These are phyloP conservation scores for Pseudopediastrum boryanum DNA, from an alignment of 139 green algal genomes.

Conservation along the genomic window DNA sequence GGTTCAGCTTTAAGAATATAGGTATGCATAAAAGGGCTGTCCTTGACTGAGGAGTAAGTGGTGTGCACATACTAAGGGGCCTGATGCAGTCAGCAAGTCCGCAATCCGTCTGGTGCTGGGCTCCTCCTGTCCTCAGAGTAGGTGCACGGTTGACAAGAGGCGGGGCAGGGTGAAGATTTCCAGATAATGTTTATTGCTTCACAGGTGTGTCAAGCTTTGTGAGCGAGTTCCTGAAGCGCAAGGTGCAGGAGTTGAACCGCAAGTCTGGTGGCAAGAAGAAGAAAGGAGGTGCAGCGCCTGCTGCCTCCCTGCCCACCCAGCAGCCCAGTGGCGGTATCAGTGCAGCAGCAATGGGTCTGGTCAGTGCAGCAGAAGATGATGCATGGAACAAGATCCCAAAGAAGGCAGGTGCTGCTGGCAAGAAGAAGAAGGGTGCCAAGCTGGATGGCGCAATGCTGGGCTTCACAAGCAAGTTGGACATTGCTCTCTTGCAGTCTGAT, in stretches of 20 bases:
- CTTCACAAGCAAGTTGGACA: too few relatives aligned
- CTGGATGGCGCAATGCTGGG: conserved; percentile 10
- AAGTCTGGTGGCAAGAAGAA: conserved; percentile 41
- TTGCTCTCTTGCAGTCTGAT: too few relatives aligned
- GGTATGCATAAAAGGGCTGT: too few relatives aligned
- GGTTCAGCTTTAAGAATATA: too few relatives aligned
- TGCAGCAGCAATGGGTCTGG: conserved; percentile 14
- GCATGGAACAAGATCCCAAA: conserved; percentile 38
- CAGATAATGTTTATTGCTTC: too few relatives aligned
- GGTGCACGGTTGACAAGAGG: too few relatives aligned
- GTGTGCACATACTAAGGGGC: too few relatives aligned
- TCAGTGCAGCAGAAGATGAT: not conserved
- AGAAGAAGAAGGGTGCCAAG: conserved; percentile 35
- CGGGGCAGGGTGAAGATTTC: too few relatives aligned
- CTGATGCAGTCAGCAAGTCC: too few relatives aligned
- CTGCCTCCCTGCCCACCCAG: not conserved
- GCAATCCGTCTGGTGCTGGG: too few relatives aligned
- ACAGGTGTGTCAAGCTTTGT: conserved; percentile 74
- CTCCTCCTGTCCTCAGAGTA: too few relatives aligned
- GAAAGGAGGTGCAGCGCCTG: conserved; percentile 4
- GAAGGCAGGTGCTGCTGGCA: conserved; percentile 24
- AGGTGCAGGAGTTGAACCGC: conserved; percentile 56
- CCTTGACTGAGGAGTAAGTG: too few relatives aligned
- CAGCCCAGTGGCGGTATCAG: not conserved
- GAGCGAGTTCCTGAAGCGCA: conserved; percentile 83